phyloP scores from a whole-genome alignment of 1,284 basidiomycete species.

The Macrocystidia cucumis region DNA sequence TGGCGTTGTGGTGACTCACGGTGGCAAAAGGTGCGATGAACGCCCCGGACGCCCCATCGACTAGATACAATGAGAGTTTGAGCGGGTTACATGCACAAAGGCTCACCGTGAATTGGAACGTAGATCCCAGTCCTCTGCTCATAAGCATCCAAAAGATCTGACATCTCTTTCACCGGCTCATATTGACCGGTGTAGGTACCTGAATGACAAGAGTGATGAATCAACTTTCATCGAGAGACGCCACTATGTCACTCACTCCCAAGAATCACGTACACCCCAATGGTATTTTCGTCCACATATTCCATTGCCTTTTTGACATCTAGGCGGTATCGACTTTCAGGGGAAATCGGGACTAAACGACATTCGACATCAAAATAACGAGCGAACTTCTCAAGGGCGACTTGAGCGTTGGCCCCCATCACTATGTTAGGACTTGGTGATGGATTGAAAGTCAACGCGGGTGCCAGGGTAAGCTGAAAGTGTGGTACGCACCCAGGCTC shows the following conservation, averaged over 20 bases:
- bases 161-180: slow-evolving; percentile 87
- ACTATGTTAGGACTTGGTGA: slow-evolving; percentile 56
- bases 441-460: not conserved
- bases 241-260: slow-evolving; percentile 40
- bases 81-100: slow-evolving; percentile 5
- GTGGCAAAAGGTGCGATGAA: slow-evolving; percentile 82
- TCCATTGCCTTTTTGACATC: slow-evolving; percentile 83
- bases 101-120: slow-evolving; percentile 77
- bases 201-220: slow-evolving; percentile 11
- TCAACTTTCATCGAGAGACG: slow-evolving; percentile 1
- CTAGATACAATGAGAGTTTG: slow-evolving; percentile 22
- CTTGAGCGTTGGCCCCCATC: slow-evolving; percentile 82
- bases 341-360: slow-evolving; percentile 72
- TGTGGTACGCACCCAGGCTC: slow-evolving; percentile 51
- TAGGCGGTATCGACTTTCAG: slow-evolving; percentile 75
- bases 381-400: slow-evolving; percentile 87
- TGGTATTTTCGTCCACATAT: slow-evolving; percentile 89
- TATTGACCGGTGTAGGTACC: slow-evolving; percentile 92
- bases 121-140: slow-evolving; percentile 73
- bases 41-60: slow-evolving; percentile 76
- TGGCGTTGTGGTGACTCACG: slow-evolving; percentile 17
- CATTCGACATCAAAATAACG: slow-evolving; percentile 89
- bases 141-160: slow-evolving; percentile 80
- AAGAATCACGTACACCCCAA: slow-evolving; percentile 75
- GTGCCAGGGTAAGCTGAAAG: not conserved